Evolutionary conservation across 805 yeast species (phyloP), one percentile per base, ranked within the genome.

Genomic region (Tetrapisispora nanseiensis): DNA sequence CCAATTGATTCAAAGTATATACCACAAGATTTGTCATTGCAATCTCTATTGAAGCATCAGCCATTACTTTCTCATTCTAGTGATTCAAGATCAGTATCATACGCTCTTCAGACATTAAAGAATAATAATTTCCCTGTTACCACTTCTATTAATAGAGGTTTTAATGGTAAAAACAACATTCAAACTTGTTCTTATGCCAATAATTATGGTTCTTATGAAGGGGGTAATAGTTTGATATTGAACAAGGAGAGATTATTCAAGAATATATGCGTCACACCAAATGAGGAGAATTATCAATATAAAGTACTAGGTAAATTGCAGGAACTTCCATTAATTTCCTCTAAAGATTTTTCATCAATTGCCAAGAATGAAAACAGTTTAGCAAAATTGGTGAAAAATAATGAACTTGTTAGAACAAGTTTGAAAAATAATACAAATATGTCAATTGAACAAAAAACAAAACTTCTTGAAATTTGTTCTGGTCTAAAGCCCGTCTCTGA

Each of bases 121-220:
- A 42, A 56, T 8, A 44, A 51, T 9, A 46, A 55, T 30, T 60
- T 48, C 41, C 65, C 65, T 1, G 29, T 54, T 1, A 32, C 49
- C 35, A 54, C 60, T 40, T 41, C 41, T 9, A 49, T 60, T 7
- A 54, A 55, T 33, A 28, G 48, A 16, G 59, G 60, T 9, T 32
- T 43, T n/a, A 34, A 9, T 2, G 19, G 40, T 41, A 42, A 43
- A 33, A 54, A 49, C 41, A 28, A 39, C 15, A 42, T 43, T 7
- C 37, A 41, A 23, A 46, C 51, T 16, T n/a, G 30, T 10, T 78
- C 68, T 59, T 66, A 61, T 51, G 76, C 86, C 42, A 65, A 69
- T 6, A 84, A 83, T 52, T 78, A 82, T 9, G 97, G 87, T 7
- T 74, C 84, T 11, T 65, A 89, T 37, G 69, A 80, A 2, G 67